Percentiles rank a stretch among this genome's conserved stretches.
phyloP scores from a whole-genome alignment of 1,139 yeast species.

The Yamadazyma trypodendri region DNA sequence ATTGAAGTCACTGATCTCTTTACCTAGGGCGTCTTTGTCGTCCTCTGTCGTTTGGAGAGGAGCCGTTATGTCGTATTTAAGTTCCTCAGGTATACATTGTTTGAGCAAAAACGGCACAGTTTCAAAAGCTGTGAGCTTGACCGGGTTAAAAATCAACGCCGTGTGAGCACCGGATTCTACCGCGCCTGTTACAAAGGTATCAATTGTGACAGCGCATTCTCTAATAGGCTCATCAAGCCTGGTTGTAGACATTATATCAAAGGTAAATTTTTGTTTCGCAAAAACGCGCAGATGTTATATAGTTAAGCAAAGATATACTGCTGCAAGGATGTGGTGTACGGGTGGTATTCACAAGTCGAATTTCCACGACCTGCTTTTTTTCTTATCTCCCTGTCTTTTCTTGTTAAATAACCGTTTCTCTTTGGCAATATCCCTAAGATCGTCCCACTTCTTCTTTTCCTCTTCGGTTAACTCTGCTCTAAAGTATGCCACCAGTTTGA shows the following conservation, averaged over 20 bases:
- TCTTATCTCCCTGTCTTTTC: conserved; percentile 54
- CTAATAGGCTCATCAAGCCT: conserved; percentile 1
- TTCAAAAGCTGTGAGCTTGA: neutral
- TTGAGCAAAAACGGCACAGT: neutral
- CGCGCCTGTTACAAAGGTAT: neutral
- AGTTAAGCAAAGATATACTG: neutral
- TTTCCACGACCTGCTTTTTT: conserved; percentile 45
- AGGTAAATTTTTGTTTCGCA: neutral
- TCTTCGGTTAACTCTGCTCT: conserved; percentile 51
- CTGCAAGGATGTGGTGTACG: neutral
- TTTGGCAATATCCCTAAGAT: conserved; percentile 43
- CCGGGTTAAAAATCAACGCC: neutral
- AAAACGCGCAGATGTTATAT: neutral
- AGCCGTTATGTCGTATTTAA: conserved; percentile 3
- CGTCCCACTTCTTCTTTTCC: conserved; percentile 56
- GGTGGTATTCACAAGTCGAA: conserved; percentile 23
- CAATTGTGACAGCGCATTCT: neutral
- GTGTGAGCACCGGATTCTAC: neutral
- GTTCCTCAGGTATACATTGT: neutral
- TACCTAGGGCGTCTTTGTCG: neutral
- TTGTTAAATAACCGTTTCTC: conserved; percentile 53
- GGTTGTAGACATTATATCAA: conserved; percentile 1
- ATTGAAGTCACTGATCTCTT: conserved; percentile 6
- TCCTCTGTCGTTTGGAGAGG: conserved; percentile 4
- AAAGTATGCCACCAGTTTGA: conserved; percentile 47